Base-by-base conservation (phyloP, 257 asterid species). In the Solanum gandarillasii region DNA sequence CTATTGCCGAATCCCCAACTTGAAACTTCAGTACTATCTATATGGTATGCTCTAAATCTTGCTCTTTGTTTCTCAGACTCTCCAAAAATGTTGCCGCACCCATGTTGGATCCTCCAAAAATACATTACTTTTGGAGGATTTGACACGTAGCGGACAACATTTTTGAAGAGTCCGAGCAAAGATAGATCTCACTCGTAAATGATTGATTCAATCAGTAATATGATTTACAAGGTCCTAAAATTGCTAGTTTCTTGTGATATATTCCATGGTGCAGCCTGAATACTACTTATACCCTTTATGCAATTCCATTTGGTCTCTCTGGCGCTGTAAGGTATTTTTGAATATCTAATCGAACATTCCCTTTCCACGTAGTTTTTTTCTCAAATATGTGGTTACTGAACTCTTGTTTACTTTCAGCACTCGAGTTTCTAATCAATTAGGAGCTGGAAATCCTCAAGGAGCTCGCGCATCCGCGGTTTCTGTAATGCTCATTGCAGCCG, bases 1-100 rank as follows among this genome's bases (percentile, higher is more conserved):
- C 90, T 95, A 46, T 89, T 95, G 27, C 98, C 98, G 29, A 95
- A 96, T 88, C 99, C 99, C 4, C 94, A 94, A 93, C 98, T 96
- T 84, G 99, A 96, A 90, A 88, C 98, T 89, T 96, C 99, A 3
- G 98, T 95, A 84, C 89, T 96, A 6, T 94, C 98, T 14, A 94
- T 95, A 20, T 95, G 99, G 98, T 95, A 93, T 23, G 93, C 48
- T 87, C 78, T 67, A 39, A 87, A 46, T 12, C 32, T 86, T 74
- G 23, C 9, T 31, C 39, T 31, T 3, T 71, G 39, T 31, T 31
- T 4, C 39, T 71, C 12, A 16, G 7, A 31, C 38, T 70, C 35
- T 70, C 12, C 23, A 29, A 70, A 68, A 70, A 70, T 70, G 38
- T 70, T 70, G 75, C 6, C 0, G 1, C 75, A 70, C 11, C 35